Base-by-base conservation (phyloP, 2,329 filamentous ascomycete genomes). In the Sphaerulina populicola region DNA sequence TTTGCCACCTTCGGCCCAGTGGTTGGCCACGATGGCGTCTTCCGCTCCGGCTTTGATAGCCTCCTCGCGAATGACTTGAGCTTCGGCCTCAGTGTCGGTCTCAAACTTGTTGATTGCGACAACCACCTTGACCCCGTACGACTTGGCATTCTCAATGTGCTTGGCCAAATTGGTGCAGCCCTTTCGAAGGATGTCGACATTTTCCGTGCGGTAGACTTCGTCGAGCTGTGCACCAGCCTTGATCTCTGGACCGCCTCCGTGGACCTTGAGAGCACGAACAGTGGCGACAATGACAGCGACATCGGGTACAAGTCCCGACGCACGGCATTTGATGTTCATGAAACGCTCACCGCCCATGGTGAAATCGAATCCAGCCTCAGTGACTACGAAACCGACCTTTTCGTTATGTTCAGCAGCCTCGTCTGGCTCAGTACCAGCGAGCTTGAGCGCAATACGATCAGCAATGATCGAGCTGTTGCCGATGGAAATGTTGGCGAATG, bases 271-370 rank as follows among this genome's bases (percentile, higher is more conserved):
- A 6, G 93, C 93, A 60, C 93, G 85, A 41, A 98, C 87, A 2
- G 93, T 98, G 21, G 93, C 91, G 35, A 98, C 93, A 53, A 98
- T 83, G 40, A 98, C 88, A 6, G 95, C 90, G 1, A 89, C 88
- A 65, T 98, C 93, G 1, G 93, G 93, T 2, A 88, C 81, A 41
- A 98, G 83, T 21, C 91, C 91, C 5, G 91, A 96, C 8, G 89
- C 86, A 54, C 93, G 86, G 74, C 93, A 97, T 78, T 98, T 98
- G 77, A 98, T 97, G 76, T 98, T 97, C 82, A 98, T 97, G 79
- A 98, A 98, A 47, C 93, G 86, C 78, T 98, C 93, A 57, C 93
- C 93, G 58, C 93, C 93, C 93, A 98, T 98, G 64, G 93, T 97
- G 74, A 98, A 98, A 72, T 98, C 93, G 70, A 98, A 98, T 8